Conservation (phyloP, 148 eudicot species). For the Limonium bicolor region DNA sequence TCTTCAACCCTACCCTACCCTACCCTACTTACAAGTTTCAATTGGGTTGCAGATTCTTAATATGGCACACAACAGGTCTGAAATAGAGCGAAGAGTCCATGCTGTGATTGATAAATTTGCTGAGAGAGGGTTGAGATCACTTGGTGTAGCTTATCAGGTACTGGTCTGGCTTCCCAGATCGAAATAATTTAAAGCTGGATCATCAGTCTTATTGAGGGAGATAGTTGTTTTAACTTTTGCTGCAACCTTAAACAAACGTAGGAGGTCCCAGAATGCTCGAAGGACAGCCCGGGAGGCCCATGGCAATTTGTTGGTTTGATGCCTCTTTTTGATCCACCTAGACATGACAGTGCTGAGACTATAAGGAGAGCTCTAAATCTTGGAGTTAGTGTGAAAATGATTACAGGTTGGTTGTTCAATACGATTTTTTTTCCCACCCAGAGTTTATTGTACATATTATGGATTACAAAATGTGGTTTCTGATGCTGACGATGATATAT, state of each 20-base stretch:
- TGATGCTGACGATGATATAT: background rate
- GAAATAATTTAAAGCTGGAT: background rate
- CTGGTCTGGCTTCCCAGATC: background rate
- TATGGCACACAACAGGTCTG: slow-evolving; percentile 82
- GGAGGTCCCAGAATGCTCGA: slow-evolving; percentile 96
- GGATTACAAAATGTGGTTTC: background rate
- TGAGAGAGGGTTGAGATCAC: slow-evolving; percentile 91
- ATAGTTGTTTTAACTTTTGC: background rate
- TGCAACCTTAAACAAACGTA: slow-evolving; percentile 11
- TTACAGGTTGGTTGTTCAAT: slow-evolving; percentile 48
- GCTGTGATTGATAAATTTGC: slow-evolving; percentile 93
- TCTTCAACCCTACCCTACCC: background rate
- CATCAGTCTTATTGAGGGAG: background rate
- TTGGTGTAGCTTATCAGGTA: slow-evolving; percentile 96
- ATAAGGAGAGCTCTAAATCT: slow-evolving; percentile 92
- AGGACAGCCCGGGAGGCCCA: slow-evolving; percentile 93
- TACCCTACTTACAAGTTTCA: background rate
- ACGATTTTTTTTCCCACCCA: too few relatives aligned
- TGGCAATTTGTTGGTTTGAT: slow-evolving; percentile 93
- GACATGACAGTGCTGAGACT: slow-evolving; percentile 98
- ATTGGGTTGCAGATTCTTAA: slow-evolving; percentile 72
- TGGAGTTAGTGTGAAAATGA: slow-evolving; percentile 96
- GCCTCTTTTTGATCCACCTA: slow-evolving; percentile 99
- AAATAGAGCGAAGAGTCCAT: slow-evolving; percentile 93
- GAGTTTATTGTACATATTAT: background rate